Conservation (phyloP, 805 yeast species). For the Schizosaccharomyces cryophilus region DNA sequence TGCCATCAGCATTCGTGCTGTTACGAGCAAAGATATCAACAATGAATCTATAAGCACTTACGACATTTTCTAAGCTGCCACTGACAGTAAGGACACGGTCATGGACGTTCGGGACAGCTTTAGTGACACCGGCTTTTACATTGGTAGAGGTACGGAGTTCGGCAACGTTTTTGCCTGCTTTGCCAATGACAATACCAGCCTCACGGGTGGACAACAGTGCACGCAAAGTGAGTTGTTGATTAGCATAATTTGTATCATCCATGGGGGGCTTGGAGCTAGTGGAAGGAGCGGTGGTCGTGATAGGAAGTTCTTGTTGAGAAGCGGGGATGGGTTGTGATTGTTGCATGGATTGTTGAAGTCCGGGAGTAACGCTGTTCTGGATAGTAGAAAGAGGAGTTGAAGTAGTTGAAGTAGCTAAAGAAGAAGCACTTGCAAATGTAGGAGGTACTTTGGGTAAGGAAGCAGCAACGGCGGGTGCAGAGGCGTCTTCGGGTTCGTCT, state of each 20-base stretch:
- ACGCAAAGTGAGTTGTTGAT: constrained; percentile 15
- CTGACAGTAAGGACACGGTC: constrained; percentile 63
- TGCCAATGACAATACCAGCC: constrained; percentile 77
- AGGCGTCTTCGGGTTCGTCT: neutral
- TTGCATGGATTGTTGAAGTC: neutral
- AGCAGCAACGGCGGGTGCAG: neutral
- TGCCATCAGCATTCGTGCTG: neutral
- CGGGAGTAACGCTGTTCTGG: neutral
- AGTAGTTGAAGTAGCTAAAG: neutral
- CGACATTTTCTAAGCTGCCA: constrained; percentile 44
- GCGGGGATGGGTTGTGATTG: neutral
- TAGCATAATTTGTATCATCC: neutral
- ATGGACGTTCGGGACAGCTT: constrained; percentile 51
- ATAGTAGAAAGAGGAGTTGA: neutral
- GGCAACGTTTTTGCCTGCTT: constrained; percentile 56
- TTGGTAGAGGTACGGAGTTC: constrained; percentile 46
- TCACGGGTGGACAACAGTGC: constrained; percentile 61
- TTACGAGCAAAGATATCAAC: neutral
- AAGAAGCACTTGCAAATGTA: neutral
- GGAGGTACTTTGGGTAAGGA: neutral
- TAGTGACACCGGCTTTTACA: constrained; percentile 71
- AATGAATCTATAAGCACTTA: constrained; percentile 12
- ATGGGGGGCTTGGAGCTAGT: neutral
- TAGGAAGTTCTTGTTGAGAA: neutral
- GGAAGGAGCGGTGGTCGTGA: no score